These are phyloP conservation scores for Aphanomyces stellatus DNA, from an alignment of 352 stramenopile genomes.

Conservation along the genomic window DNA sequence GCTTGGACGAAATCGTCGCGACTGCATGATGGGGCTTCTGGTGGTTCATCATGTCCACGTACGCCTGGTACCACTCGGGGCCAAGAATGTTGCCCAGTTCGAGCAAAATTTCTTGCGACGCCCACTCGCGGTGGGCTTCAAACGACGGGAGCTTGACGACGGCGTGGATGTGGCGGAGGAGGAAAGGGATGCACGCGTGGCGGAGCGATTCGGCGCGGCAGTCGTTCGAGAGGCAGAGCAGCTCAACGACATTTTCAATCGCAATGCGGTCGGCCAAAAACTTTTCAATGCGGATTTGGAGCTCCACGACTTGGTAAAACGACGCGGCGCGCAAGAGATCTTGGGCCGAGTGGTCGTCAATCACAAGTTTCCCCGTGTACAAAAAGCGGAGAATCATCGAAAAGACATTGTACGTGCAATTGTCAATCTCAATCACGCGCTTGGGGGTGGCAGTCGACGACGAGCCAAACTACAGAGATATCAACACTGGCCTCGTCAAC, in stretches of 20 bases:
- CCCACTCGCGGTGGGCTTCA: slow-evolving; percentile 63
- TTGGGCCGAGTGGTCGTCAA: slow-evolving; percentile 12
- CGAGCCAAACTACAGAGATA: slow-evolving; percentile 18
- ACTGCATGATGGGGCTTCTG: neutral
- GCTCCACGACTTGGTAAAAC: slow-evolving; percentile 20
- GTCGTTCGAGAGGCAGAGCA: slow-evolving; percentile 18
- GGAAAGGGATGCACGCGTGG: slow-evolving; percentile 17
- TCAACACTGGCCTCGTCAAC: neutral
- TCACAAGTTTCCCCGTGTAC: slow-evolving; percentile 21
- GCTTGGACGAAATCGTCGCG: neutral
- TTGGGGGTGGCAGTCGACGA: slow-evolving; percentile 24
- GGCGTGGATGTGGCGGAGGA: slow-evolving; percentile 20
- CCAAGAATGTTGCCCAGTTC: slow-evolving; percentile 71
- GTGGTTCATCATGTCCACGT: slow-evolving; percentile 37
- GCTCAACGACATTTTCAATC: slow-evolving; percentile 12
- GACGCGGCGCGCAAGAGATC: slow-evolving; percentile 18
- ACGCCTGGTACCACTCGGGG: slow-evolving; percentile 64
- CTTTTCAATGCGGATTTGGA: slow-evolving; percentile 17
- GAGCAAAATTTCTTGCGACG: slow-evolving; percentile 77
- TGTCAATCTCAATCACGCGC: slow-evolving; percentile 26
- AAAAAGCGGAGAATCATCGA: slow-evolving; percentile 21
- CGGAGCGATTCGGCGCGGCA: slow-evolving; percentile 16
- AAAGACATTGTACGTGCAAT: slow-evolving; percentile 23
- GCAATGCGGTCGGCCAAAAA: slow-evolving; percentile 19
- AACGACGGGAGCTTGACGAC: slow-evolving; percentile 50